Evolutionary conservation across 2,329 filamentous ascomycete species (phyloP).

Genomic region (Mollisia scopiformis): DNA sequence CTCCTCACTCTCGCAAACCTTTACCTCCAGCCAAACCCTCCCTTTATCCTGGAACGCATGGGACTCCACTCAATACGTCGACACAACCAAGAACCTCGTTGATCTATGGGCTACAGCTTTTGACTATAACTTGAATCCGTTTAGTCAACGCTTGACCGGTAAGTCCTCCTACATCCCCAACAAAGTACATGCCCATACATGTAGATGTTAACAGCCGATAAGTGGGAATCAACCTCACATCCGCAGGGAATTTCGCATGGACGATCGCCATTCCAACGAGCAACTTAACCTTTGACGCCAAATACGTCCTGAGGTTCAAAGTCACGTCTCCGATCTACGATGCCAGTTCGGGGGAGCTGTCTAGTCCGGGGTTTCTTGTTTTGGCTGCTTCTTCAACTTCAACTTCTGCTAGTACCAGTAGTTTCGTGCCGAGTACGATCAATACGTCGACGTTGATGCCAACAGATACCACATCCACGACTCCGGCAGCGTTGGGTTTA

Average conservation of each 20-base stretch:
- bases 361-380: slow-evolving; percentile 14
- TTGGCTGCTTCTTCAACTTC: neutral
- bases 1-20: neutral
- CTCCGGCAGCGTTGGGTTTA: slow-evolving; percentile 3
- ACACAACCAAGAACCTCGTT: neutral
- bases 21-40: neutral
- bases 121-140: slow-evolving; percentile 1
- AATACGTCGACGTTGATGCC: neutral
- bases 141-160: neutral
- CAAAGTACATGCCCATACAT: neutral
- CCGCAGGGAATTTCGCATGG: slow-evolving; percentile 32
- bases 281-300: slow-evolving; percentile 4
- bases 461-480: neutral
- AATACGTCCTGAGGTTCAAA: slow-evolving; percentile 21
- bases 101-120: slow-evolving; percentile 1
- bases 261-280: slow-evolving; percentile 11
- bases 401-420: neutral
- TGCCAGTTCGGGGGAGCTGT: slow-evolving; percentile 5
- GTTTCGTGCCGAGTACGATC: neutral
- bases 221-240: slow-evolving; percentile 39
- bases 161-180: neutral
- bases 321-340: slow-evolving; percentile 1
- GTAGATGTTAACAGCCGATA: too few relatives aligned
- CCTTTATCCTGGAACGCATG: slow-evolving; percentile 7
- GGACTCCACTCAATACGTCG: neutral